Base-by-base conservation (phyloP, 2,329 filamentous ascomycete genomes). In the Aspergillus calidoustus region DNA sequence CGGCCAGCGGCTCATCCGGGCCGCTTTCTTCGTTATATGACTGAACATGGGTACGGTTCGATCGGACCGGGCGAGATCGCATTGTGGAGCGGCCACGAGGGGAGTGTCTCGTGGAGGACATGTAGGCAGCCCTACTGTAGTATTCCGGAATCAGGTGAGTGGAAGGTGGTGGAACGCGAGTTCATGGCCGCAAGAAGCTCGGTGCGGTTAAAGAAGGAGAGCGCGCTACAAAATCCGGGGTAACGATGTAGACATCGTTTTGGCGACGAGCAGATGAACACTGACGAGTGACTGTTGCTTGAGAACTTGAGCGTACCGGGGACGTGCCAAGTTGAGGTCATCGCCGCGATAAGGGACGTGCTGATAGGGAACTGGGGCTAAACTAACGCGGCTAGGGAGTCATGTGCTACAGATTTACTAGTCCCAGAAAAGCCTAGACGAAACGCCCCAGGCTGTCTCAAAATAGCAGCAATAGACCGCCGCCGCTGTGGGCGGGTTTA, bases 11-110 rank as follows among this genome's bases (percentile, higher is more conserved):
- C 15, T 74, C 70, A 17, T 75, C 73, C 4, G 74, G 75, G 13
- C 70, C 68, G 54, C 70, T 74, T 19, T 76, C 72, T 65, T 79
- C 77, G 43, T 76, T 71, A 56, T 80, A 80, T 30, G 76, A 74
- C 47, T 71, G 63, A 30, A 79, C 72, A 55, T 68, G 70, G 8
- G 69, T 74, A 59, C 77, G 76, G 64, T 66, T 76, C 30, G 71
- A 70, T 31, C 77, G 76, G 44, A 76, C 59, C 19, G 77, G 77
- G 13, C 74, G 73, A 54, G 74, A 70, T 54, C 66, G 68, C 43
- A 62, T 66, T 19, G 63, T 60, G 4, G 67, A 52, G 38, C 63
- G 64, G 34, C 64, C 63, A 48, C 66, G 63, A 46, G 68, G 57
- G 28, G 69, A 62, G 44, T 68, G 70, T 48, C 64, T 62, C 19